Percentiles rank a stretch among this genome's conserved stretches.
These are phyloP conservation scores for Odonthalia washingtoniensis DNA, from an alignment of 31 red algal species.

Conservation along the genomic window DNA sequence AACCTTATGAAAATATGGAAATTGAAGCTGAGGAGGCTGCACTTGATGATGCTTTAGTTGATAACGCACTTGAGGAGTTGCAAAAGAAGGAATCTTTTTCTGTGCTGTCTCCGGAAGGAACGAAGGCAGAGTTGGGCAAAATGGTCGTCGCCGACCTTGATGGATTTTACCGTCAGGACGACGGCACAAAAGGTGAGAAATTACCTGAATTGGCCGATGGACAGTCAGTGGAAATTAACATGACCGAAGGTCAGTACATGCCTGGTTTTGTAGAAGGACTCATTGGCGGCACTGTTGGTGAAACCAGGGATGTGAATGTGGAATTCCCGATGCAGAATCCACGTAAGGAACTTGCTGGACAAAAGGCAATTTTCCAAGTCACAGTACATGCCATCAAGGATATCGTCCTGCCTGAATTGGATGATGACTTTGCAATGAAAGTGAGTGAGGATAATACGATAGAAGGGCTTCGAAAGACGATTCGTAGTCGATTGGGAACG, in stretches of 20 bases:
- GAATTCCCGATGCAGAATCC: slow-evolving; percentile 77
- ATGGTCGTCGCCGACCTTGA: slow-evolving; percentile 70
- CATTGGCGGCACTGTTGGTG: slow-evolving; percentile 76
- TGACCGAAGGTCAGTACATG: slow-evolving; percentile 88
- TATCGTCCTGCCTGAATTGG: slow-evolving; percentile 83
- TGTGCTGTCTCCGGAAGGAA: slow-evolving; percentile 75
- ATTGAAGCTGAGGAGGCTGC: slow-evolving; percentile 73
- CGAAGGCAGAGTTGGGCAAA: slow-evolving; percentile 67
- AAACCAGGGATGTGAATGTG: slow-evolving; percentile 84
- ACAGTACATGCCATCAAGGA: slow-evolving; percentile 82
- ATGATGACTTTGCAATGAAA: slow-evolving; percentile 84
- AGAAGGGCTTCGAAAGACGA: slow-evolving; percentile 67
- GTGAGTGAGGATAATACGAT: slow-evolving; percentile 72
- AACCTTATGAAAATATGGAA: slow-evolving; percentile 65
- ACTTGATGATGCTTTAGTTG: slow-evolving; percentile 87
- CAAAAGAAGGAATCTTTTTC: slow-evolving; percentile 71
- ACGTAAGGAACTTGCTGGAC: slow-evolving; percentile 75
- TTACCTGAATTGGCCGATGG: slow-evolving; percentile 87
- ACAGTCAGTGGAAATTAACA: slow-evolving; percentile 80
- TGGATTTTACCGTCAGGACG: slow-evolving; percentile 84
- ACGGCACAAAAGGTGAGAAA: slow-evolving; percentile 76
- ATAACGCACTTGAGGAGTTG: slow-evolving; percentile 84
- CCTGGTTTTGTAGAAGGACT: slow-evolving; percentile 95
- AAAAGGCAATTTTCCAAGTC: slow-evolving; percentile 93
- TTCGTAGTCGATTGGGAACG: slow-evolving; percentile 68